phyloP scores from a whole-genome alignment of 2,329 filamentous ascomycete genomes.

The Diaporthe destruens region DNA sequence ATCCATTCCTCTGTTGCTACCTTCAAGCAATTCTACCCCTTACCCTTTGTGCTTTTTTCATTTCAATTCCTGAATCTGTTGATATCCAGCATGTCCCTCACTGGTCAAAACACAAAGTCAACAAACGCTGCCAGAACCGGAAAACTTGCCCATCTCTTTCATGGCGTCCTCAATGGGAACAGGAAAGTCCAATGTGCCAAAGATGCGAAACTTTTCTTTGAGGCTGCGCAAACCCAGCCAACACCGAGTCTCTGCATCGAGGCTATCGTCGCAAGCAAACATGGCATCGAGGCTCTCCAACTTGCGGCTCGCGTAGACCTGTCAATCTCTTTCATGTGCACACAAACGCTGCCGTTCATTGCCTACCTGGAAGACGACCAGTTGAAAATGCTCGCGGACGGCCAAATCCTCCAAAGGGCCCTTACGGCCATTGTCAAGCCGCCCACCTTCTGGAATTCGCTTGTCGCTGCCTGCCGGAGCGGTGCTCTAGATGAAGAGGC shows the following conservation, averaged over 20 bases:
- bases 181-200: slow-evolving; percentile 43
- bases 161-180: slow-evolving; percentile 45
- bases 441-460: slow-evolving; percentile 65
- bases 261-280: slow-evolving; percentile 45
- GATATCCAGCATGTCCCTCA: slow-evolving; percentile 2
- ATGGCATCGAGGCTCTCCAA: slow-evolving; percentile 47
- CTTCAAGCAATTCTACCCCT: too few species aligned
- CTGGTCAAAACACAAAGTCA: neutral
- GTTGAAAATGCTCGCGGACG: slow-evolving; percentile 63
- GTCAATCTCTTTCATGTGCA: slow-evolving; percentile 48
- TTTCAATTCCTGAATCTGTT: neutral
- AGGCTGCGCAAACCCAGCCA: slow-evolving; percentile 45
- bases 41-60: too few species aligned
- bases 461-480: slow-evolving; percentile 52
- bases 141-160: slow-evolving; percentile 42
- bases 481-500: slow-evolving; percentile 50
- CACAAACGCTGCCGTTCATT: slow-evolving; percentile 53
- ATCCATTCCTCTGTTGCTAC: neutral
- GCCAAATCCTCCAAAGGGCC: slow-evolving; percentile 62
- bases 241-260: slow-evolving; percentile 47
- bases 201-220: slow-evolving; percentile 50
- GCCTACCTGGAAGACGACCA: slow-evolving; percentile 55
- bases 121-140: slow-evolving; percentile 23
- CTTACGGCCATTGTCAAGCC: slow-evolving; percentile 63
- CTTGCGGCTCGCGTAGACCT: slow-evolving; percentile 46